Percentiles rank a stretch among this genome's conserved stretches.
These are phyloP conservation scores for Metschnikowia gelsemii DNA, from an alignment of 805 yeast genomes.

Conservation along the genomic window DNA sequence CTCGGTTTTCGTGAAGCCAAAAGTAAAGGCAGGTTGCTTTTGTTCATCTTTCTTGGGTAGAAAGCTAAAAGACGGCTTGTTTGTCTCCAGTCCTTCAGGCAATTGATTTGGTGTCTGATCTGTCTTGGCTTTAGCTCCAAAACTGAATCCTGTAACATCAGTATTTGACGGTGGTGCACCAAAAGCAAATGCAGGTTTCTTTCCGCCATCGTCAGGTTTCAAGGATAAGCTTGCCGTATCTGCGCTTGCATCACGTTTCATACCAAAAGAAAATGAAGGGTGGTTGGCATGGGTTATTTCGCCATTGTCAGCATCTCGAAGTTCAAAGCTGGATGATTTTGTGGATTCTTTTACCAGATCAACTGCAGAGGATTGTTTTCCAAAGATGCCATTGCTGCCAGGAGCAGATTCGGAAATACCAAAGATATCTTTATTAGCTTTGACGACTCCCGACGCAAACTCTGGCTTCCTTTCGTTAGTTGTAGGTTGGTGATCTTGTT, in stretches of 20 bases:
- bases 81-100: too few species aligned
- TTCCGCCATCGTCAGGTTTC: not conserved
- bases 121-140: too few species aligned
- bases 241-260: too few species aligned
- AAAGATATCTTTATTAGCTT: not conserved
- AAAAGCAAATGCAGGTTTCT: not conserved
- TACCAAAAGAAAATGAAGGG: slow-evolving; percentile 2
- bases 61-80: too few species aligned
- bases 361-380: not conserved
- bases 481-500: not conserved
- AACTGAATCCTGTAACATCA: too few species aligned
- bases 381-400: not conserved
- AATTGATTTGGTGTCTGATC: too few species aligned
- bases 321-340: not conserved
- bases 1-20: too few species aligned
- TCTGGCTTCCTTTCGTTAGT: slow-evolving; percentile 1
- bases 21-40: too few species aligned
- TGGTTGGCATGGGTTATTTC: not conserved
- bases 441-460: slow-evolving; percentile 2
- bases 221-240: not conserved
- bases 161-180: not conserved
- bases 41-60: too few species aligned
- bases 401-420: not conserved
- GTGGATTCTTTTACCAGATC: not conserved
- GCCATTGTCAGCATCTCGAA: not conserved